Evolutionary conservation across 2,329 filamentous ascomycete species (phyloP), one percentile per base, ranked within the genome.

Genomic region (Alternaria hordeiaustralica): DNA sequence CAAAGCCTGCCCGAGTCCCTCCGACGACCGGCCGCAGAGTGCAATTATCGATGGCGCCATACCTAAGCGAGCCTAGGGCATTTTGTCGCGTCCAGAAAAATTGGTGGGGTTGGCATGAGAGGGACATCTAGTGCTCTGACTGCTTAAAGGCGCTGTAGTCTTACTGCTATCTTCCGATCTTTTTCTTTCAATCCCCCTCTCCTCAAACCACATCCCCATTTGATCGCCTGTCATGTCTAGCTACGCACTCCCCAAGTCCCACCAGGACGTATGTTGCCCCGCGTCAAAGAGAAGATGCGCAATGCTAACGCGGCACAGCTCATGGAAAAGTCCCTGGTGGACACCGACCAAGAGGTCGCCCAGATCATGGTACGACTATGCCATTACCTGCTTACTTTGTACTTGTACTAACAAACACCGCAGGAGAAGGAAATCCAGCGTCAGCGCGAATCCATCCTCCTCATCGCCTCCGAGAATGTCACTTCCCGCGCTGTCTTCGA

Each of bases 371-470:
- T 96, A 87, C 70, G 88, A n/a, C 18, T 51, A 36, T 10, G 25
- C 10, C 21, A 6, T 8, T 15, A 30, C 30, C 13, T n/a, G 20
- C 28, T 12, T 18, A 10, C 25, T 28, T 2, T 44, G 43, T 15
- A 46, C 8, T 36, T n/a, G 21, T 55, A n/a, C 33, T 79, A 64
- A 58, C 67, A 57, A 54, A 68, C 41, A 18, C 60, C 61, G 51
- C 73, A 96, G 92, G 92, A 93, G 87, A 89, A 92, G 77, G 95
- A 98, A 85, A 92, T 97, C 79, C 90, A 97, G 88, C 93, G 96
- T 80, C 96, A 99, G 87, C 91, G 93, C 82, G 94, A 99, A 87
- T 98, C 94, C 76, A 97, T 99, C 84, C 93, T 98, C 55, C 64
- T 75, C 45, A 73, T 74, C 59, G 65, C 66, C 75, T 81, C 83